A percentile compares a stretch with the other conserved stretches of the same genome.
Conservation (phyloP, 2,329 filamentous ascomycete species). For the Mollisiaceae sp. region DNA sequence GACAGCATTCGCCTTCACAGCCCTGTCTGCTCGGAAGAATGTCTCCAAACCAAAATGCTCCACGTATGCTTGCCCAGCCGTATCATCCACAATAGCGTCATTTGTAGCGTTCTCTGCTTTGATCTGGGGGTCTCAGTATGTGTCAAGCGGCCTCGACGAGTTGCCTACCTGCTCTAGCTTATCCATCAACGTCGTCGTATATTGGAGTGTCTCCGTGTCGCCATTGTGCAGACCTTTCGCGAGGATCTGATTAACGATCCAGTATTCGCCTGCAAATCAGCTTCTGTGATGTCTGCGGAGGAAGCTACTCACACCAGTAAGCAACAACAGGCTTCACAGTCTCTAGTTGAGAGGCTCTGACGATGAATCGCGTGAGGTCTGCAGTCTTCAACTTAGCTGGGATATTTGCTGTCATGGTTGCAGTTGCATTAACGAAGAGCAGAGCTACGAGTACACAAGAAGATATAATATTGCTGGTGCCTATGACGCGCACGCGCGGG, state of each 20-base stretch:
- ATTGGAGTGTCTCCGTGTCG: conserved; percentile 79
- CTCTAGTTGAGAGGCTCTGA: conserved; percentile 83
- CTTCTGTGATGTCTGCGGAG: conserved; percentile 12
- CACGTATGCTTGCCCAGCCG: conserved; percentile 86
- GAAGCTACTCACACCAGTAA: conserved; percentile 82
- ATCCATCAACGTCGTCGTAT: conserved; percentile 87
- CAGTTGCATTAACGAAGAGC: background rate
- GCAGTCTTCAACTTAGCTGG: conserved; percentile 77
- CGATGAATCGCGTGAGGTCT: conserved; percentile 83
- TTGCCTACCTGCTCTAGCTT: conserved; percentile 75
- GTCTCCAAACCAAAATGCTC: conserved; percentile 93
- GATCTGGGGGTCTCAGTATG: conserved; percentile 50
- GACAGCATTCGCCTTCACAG: conserved; percentile 57
- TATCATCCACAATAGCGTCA: conserved; percentile 84
- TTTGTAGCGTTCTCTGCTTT: conserved; percentile 77
- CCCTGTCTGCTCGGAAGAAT: conserved; percentile 74
- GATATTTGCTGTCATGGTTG: conserved; percentile 72
- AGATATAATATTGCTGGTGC: conserved; percentile 12
- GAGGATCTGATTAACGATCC: conserved; percentile 91
- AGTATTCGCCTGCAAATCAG: conserved; percentile 74
- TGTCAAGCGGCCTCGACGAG: background rate
- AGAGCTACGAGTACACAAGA: background rate
- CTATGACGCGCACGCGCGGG: conserved; percentile 20
- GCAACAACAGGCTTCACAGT: conserved; percentile 83
- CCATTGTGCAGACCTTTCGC: conserved; percentile 76